Evolutionary conservation across 208 protist species (phyloP).

Genomic region (Naegleria fowleri): DNA sequence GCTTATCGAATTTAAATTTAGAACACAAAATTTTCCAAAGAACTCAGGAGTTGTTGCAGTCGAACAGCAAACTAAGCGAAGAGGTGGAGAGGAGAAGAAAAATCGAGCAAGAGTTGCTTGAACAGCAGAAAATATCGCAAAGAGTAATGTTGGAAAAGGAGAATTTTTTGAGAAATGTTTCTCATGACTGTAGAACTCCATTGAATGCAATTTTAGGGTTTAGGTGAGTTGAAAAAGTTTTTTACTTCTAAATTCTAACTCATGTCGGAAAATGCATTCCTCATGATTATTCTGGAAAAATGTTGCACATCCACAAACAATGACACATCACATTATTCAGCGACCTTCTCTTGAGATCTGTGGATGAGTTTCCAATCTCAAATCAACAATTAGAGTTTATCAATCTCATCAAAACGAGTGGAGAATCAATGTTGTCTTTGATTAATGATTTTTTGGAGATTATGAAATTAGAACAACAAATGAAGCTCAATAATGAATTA

Average conservation of each 20-base stretch:
- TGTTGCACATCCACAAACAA: too few species aligned
- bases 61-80: not conserved
- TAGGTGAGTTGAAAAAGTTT: not conserved
- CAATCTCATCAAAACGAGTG: not conserved
- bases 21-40: not conserved
- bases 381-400: not conserved
- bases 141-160: not conserved
- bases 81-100: not conserved
- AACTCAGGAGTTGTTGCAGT: not conserved
- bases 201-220: not conserved
- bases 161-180: not conserved
- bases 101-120: not conserved
- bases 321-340: too few species aligned
- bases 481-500: not conserved
- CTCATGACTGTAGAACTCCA: not conserved
- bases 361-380: not conserved
- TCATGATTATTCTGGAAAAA: too few species aligned
- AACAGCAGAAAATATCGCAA: not conserved
- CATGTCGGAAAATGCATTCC: too few species aligned
- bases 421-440: not conserved
- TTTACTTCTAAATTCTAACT: too few species aligned
- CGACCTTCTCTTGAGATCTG: too few species aligned
- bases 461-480: not conserved
- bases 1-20: not conserved
- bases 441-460: not conserved